Base-by-base conservation (phyloP, 2,329 filamentous ascomycete species). In the Hypoxylon sp. region DNA sequence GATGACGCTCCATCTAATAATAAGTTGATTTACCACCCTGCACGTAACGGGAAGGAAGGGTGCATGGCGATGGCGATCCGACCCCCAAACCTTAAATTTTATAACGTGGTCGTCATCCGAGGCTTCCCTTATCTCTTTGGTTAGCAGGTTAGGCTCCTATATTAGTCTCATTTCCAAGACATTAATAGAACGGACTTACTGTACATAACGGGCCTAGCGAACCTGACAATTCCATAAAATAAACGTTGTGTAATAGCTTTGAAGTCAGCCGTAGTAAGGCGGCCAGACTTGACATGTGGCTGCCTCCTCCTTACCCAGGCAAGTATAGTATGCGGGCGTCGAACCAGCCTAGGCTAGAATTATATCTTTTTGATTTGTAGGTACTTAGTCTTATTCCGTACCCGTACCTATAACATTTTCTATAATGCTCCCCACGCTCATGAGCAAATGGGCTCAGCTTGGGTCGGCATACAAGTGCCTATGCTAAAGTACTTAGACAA, bases 91-190 rank as follows among this genome's bases (percentile, higher is more conserved):
- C 39, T 39, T 39, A 52, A 62, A 62, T 53, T 46, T 59, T 52
- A 60, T 68, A 47, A 61, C 56, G 53, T 61, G 51, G 37, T 47
- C n/a, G 53, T 55, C 51, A 60, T 29, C 60, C 65, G 60, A 68
- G 60, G 29, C 50, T 60, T 60, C n/a, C 31, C 44, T 54, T 37
- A 37, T 48, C 57, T 53, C 51, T 27, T 27, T 4, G 24, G 24
- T 27, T 27, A 24, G 27, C 32, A 32, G 29, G 32, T 15, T 27
- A 37, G 35, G 35, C n/a, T n/a, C n/a, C 15, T 32, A 31, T 44
- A 50, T 58, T 58, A 8, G 32, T 58, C 39, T 7, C 21, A 44
- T 39, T 46, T 47, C 29, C 31, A 31, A 61, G 58, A 47, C 58
- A 53, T 53, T 10, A 21, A 53, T 37, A 39, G 39, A 2, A 19